Evolutionary conservation across 139 green algal genomes (phyloP).

Genomic region (Chloropicon primus): DNA sequence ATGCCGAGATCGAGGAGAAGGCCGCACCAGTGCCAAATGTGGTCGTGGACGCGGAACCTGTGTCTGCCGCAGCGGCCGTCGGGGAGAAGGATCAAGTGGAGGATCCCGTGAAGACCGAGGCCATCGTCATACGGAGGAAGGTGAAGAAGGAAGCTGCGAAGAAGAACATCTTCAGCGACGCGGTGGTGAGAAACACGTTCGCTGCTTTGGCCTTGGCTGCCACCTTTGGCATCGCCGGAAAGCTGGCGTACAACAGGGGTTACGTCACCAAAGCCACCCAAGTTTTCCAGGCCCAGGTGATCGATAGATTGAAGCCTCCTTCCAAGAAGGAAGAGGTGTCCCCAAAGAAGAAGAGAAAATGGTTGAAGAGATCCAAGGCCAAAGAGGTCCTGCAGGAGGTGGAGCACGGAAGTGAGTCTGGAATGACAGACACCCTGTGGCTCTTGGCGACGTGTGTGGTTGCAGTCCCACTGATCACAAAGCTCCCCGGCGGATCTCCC

Average conservation of each 20-base stretch:
- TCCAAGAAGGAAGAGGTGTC: neutral
- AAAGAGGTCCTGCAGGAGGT: slow-evolving; percentile 1
- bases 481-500: slow-evolving; percentile 74
- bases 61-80: neutral
- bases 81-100: neutral
- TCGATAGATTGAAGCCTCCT: neutral
- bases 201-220: neutral
- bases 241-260: neutral
- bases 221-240: neutral
- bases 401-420: slow-evolving; percentile 18
- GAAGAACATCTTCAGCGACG: neutral
- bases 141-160: neutral
- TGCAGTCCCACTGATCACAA: slow-evolving; percentile 72
- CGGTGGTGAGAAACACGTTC: neutral
- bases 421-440: slow-evolving; percentile 36
- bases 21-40: neutral
- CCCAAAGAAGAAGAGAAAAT: neutral
- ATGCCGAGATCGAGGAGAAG: neutral
- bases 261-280: neutral
- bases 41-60: neutral
- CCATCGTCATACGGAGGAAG: neutral
- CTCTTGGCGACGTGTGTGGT: slow-evolving; percentile 74
- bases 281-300: neutral
- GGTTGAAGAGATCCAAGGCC: neutral
- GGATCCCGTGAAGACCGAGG: neutral